phyloP scores from a whole-genome alignment of 2,329 filamentous ascomycete species.

The Penicillium olsonii region DNA sequence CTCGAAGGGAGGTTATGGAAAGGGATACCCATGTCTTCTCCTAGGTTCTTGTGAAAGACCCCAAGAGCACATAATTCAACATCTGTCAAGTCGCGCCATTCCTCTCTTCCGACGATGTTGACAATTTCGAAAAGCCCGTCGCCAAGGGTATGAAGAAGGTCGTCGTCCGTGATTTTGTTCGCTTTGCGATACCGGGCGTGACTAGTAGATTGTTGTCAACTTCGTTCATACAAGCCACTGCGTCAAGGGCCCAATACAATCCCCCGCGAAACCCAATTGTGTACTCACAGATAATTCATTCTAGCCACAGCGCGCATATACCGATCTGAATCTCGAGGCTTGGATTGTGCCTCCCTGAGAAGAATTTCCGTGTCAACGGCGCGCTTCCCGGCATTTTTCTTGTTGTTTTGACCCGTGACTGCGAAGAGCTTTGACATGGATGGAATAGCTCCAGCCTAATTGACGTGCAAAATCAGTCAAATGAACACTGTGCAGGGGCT shows the following conservation, averaged over 20 bases:
- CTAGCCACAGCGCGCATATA: conserved; percentile 53
- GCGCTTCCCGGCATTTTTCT: conserved; percentile 48
- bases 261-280: not conserved
- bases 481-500: not conserved
- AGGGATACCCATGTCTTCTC: conserved; percentile 66
- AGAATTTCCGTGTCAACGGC: conserved; percentile 51
- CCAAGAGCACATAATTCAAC: conserved; percentile 65
- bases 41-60: conserved; percentile 63
- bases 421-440: conserved; percentile 50
- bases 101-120: conserved; percentile 60
- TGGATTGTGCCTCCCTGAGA: conserved; percentile 43
- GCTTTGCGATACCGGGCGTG: conserved; percentile 55
- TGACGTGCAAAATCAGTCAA: not conserved
- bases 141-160: conserved; percentile 61
- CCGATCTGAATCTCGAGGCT: conserved; percentile 40
- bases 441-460: conserved; percentile 51
- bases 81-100: conserved; percentile 65
- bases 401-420: conserved; percentile 48
- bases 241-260: no score
- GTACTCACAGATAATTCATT: conserved; percentile 56
- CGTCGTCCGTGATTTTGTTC: conserved; percentile 58
- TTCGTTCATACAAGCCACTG: no score
- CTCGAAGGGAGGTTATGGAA: conserved; percentile 26
- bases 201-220: not conserved
- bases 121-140: conserved; percentile 64